Evolutionary conservation across 2,329 filamentous ascomycete genomes (phyloP).

Genomic region (Fusarium burgessii): DNA sequence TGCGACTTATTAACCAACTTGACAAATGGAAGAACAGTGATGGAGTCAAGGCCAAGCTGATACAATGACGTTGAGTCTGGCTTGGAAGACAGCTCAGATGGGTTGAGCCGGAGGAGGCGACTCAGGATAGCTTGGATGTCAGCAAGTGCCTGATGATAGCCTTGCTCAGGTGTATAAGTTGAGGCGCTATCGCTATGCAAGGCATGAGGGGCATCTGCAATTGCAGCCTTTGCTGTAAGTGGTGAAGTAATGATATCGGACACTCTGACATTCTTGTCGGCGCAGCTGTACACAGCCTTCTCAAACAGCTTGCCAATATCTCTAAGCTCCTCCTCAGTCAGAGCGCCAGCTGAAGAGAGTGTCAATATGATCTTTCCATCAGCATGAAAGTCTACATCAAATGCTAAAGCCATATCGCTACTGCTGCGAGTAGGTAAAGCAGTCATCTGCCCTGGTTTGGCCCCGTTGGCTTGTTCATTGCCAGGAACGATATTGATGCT

Average conservation of each 20-base stretch:
- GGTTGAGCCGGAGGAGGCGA: not conserved
- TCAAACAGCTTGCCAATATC: constrained; percentile 1
- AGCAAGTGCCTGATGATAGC: not conserved
- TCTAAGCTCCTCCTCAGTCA: not conserved
- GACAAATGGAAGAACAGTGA: constrained; percentile 19
- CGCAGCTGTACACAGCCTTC: constrained; percentile 1
- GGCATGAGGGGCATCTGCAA: accelerated
- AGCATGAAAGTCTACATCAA: constrained; percentile 20
- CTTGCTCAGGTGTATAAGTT: accelerated
- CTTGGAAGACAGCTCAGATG: not conserved
- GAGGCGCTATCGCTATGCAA: accelerated
- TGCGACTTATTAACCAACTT: constrained; percentile 16
- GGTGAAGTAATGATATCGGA: not conserved
- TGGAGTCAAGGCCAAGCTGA: constrained; percentile 21
- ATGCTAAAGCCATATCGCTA: constrained; percentile 21
- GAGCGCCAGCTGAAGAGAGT: not conserved
- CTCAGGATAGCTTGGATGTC: not conserved
- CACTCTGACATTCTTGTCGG: not conserved
- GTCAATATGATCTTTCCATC: constrained; percentile 12
- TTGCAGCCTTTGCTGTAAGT: accelerated
- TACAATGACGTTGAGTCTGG: constrained; percentile 11
- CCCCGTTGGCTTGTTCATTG: accelerated
- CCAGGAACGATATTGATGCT: constrained; percentile 12
- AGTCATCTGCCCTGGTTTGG: not conserved
- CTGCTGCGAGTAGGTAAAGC: constrained; percentile 8